Evolutionary conservation across 116 monocot genomes (phyloP), one percentile per base, ranked within the genome.

Genomic region (Papilionanthe hybrid): DNA sequence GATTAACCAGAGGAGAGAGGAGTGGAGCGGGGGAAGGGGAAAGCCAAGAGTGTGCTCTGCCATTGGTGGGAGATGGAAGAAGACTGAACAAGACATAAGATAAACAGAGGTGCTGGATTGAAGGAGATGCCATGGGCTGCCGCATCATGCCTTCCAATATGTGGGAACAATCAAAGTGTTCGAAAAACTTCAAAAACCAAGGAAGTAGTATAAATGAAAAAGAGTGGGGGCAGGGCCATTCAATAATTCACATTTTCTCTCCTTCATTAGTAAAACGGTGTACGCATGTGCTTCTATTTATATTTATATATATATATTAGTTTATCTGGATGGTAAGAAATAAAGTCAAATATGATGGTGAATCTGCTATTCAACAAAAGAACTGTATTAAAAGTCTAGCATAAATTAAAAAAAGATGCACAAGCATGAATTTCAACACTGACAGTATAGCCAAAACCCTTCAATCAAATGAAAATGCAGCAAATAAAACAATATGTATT

Each of bases 21-120:
- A 42, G 23, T 77, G 79, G 27, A 43, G 27, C 20, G 29, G 49
- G 72, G 1, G 30, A 17, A 60, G 86, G 86, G 17, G 84, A 60
- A 30, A 77, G 56, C 65, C 69, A 42, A 23, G 82, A 78, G 4
- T 79, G 67, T 68, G 27, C 47, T 75, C 88, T 82, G 19, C 75
- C 88, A 86, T 82, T 55, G 27, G 65, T 48, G 19, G 80, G 20
- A 74, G 37, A 45, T 43, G 60, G 23, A 9, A 83, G 67, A 44
- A 86, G 67, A 69, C 53, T 78, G 69, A 80, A 80, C 12, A 84
- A 69, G 42, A 30, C 12, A 42, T 18, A 37, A 28, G 72, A 18
- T n/a, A 41, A 12, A 42, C 19, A 28, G 72, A 17, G 5, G 19
- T 2, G 2, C 28, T 7, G 13, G 41, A 72, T 15, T 42, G 72